phyloP scores from a whole-genome alignment of 495 filamentous ascomycete species.

The Hypoxylon lienhwacheense region DNA sequence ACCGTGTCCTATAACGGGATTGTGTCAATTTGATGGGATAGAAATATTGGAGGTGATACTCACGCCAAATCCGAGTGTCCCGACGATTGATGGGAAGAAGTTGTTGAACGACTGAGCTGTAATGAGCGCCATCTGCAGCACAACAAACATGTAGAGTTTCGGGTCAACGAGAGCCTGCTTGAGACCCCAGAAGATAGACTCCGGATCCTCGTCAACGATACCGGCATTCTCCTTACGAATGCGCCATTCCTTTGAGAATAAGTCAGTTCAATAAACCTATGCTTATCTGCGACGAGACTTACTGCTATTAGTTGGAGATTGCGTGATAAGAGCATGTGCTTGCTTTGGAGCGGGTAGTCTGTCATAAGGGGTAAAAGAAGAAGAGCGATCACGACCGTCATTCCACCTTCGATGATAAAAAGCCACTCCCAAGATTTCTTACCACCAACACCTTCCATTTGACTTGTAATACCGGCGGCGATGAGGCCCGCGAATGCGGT shows the following conservation, averaged over 20 bases:
- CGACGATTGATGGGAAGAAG: constrained; percentile 46
- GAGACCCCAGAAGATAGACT: constrained; percentile 32
- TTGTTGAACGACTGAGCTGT: constrained; percentile 40
- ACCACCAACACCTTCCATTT: constrained; percentile 31
- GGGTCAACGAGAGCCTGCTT: constrained; percentile 37
- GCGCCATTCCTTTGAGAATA: no score
- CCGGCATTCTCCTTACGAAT: constrained; percentile 39
- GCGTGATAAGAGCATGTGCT: no score
- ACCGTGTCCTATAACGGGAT: no score
- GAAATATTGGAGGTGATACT: not conserved
- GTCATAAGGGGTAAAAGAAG: constrained; percentile 39
- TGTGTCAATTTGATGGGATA: no score
- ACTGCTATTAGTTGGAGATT: no score
- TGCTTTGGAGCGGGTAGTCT: constrained; percentile 29
- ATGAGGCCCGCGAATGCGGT: constrained; percentile 30
- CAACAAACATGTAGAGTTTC: constrained; percentile 39
- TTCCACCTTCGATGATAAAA: constrained; percentile 36
- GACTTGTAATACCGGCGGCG: constrained; percentile 30
- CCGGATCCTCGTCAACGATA: constrained; percentile 25
- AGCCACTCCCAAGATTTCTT: constrained; percentile 36
- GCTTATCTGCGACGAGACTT: constrained; percentile 33
- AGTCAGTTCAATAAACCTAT: constrained; percentile 34
- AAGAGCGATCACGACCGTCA: constrained; percentile 35
- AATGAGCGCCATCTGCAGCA: constrained; percentile 41
- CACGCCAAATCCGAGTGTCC: not conserved